Evolutionary conservation across 2,329 filamentous ascomycete genomes (phyloP), one percentile per base, ranked within the genome.

Genomic region (Fusarium transvaalense): DNA sequence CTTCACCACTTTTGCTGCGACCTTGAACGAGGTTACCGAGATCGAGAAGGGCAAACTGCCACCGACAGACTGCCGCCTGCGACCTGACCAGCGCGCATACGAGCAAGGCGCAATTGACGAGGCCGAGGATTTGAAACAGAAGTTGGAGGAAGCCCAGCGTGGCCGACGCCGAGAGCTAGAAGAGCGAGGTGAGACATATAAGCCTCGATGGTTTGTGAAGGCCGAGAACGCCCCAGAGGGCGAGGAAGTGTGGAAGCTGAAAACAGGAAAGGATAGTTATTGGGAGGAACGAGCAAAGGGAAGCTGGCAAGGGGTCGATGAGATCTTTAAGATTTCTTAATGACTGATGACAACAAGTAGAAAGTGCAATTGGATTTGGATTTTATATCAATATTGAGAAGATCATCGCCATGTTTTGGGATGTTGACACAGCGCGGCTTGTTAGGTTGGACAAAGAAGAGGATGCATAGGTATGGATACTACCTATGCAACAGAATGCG

Each of bases 71-170:
- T 91, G 88, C 34, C 85, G 96, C 27, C 82, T 97, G 39, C 85
- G 96, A 17, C 94, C 94, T 4, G 96, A 99, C 76, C 96, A 98
- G 82, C 86, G 92, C 15, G 88, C 94, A 4, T 88, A 92, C 5
- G 96, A 99, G 80, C 84, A 91, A 43, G 94, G 94, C 15, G 88
- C 92, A 52, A 81, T 97, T 15, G 95, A 98, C 72, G 84, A 87
- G 8, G 96, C 96, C 0, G 96, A 99, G 84, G 86, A 84, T 37
- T 83, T 93, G 76, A 99, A 99, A 81, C 89, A 91, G 9, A 85
- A 85, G 69, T 84, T 99, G 6, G 96, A 99, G 76, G 95, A 98
- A 80, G 87, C 87, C 13, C 96, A 99, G 82, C 86, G 96, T 32
- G 84, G 84, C 17, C 84, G 96, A 46, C 84, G 96, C 53, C 88